Conservation (phyloP, 1,284 basidiomycete species). For the Melampsora americana region DNA sequence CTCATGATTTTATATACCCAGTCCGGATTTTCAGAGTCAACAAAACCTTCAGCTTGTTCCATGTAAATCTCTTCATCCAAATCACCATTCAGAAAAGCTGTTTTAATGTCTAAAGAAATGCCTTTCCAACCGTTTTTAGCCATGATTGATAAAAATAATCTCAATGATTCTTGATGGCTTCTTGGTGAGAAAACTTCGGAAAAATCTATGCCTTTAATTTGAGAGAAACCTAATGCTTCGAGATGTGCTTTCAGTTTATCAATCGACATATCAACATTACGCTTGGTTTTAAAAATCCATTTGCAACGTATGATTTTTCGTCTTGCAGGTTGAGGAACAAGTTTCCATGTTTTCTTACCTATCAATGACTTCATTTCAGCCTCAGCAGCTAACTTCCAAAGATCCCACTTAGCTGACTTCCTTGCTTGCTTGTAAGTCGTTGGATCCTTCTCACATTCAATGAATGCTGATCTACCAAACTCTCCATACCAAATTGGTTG, state of each 20-base stretch:
- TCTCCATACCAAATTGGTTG: background rate
- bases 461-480: background rate
- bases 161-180: background rate
- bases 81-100: background rate
- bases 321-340: background rate
- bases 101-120: background rate
- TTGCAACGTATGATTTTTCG: background rate
- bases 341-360: background rate
- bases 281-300: constrained; percentile 14
- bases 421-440: background rate
- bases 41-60: no score
- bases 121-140: background rate
- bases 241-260: constrained; percentile 2
- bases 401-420: background rate
- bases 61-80: no score
- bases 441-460: background rate
- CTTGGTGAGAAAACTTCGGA: constrained; percentile 42
- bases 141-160: background rate
- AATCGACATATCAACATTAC: background rate
- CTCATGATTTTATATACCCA: no score
- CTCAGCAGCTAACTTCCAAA: background rate
- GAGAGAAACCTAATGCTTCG: constrained; percentile 27
- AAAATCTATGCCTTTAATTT: constrained; percentile 36
- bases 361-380: background rate
- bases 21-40: no score